Evolutionary conservation across 2,329 filamentous ascomycete species (phyloP), one percentile per base, ranked within the genome.

Genomic region (Nemania sp.): DNA sequence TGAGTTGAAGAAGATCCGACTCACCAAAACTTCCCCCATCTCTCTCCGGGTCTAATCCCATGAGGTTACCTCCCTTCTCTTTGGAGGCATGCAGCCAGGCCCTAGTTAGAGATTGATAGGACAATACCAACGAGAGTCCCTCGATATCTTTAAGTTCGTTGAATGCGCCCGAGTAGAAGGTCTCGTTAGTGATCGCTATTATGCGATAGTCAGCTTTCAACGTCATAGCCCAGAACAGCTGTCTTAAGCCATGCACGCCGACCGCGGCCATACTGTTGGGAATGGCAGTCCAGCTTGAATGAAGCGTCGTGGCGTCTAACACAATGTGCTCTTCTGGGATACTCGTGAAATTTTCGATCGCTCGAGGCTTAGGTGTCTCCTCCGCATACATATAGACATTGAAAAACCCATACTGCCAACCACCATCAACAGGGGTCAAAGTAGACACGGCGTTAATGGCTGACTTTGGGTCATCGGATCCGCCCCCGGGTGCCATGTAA

Each of bases 401-500:
- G 43, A 47, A 24, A n/a, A 47, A 47, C 20, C 43, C 43, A 24
- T 20, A 24, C 43, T 20, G 18, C 43, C 43, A 47, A 20, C 22
- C 18, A 11, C 43, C 43, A 47, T 47, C 20, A 11, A 47, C 43
- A 24, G 68, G 68, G 22, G 52, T 61, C 5, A 73, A 38, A 7
- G 53, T 54, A 4, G 67, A 52, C 15, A 67, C 70, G n/a, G 70
- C 58, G 47, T 68, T 71, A 29, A 66, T 72, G 13, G 64, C 62
- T 5, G 59, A 62, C n/a, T 70, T 62, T 5, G 72, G 71, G n/a
- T 73, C 69, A 18, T 72, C 69, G 2, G 70, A 66, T 10, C 72
- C 72, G 26, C 71, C 71, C 1, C 69, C 72, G 6, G 67, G 69
- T 2, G 67, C 58, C 70, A 73, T 67, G 49, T 70, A 72, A 8